Base-by-base conservation (phyloP, 73 alveolate species). In the Paramecium bursaria region DNA sequence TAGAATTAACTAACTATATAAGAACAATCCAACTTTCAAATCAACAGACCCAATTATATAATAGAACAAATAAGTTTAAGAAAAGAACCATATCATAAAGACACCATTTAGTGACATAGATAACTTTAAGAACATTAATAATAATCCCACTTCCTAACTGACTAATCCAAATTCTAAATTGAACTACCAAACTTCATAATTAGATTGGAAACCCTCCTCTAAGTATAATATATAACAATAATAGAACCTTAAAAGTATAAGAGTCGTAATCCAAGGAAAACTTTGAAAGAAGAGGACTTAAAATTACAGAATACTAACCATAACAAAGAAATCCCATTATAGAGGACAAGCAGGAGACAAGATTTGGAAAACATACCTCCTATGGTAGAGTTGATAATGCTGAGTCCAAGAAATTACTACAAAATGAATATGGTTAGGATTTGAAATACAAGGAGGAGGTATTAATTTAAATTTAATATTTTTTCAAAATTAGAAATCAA, bases 171-270 rank as follows among this genome's bases (percentile, higher is more conserved):
- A 57, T 30, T 57, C 76, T 2, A 57, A 57, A 30, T 30, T 57
- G 52, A 57, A 57, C 33, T 57, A 57, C 13, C 19, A 57, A 57
- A 57, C 76, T 30, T 14, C 10, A 3, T 57, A 57, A 30, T 50
- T 42, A 30, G 76, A 57, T 57, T 57, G 76, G 76, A 57, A 57
- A n/a, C 26, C 76, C 33, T n/a, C n/a, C n/a, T n/a, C n/a, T n/a
- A n/a, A n/a, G n/a, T n/a, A n/a, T n/a, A n/a, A n/a, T n/a, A n/a
- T n/a, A n/a, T n/a, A n/a, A n/a, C n/a, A 57, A 50, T 57, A 30
- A 57, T 30, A 57, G 33, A 30, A 14, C 76, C 2, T 30, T 57
- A 1, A 15, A 57, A 30, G 51, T 50, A 13, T 48, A 27, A 23
- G 29, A 30, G 17, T 48, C 50, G 3, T 30, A 57, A 30, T 30